Percentiles rank a stretch among this genome's conserved stretches.
phyloP scores from a whole-genome alignment of 2,329 filamentous ascomycete species.

The Zymoseptoria ardabiliae region DNA sequence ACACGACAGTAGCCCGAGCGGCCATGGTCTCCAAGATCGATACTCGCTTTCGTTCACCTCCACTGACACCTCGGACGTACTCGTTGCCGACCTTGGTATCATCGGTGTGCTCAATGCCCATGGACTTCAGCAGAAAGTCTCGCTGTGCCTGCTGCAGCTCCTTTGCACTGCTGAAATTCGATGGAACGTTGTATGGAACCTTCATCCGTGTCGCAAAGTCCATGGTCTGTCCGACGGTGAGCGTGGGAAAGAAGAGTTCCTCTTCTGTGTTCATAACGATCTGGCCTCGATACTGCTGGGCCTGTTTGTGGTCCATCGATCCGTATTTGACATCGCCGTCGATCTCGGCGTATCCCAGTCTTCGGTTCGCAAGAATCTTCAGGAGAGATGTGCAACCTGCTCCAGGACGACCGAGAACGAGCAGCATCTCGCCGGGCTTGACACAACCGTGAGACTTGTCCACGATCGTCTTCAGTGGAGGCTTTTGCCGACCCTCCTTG shows the following conservation, averaged over 20 bases:
- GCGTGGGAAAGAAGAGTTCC: constrained; percentile 46
- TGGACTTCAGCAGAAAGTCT: constrained; percentile 51
- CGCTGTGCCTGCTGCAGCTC: constrained; percentile 43
- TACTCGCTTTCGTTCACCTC: constrained; percentile 62
- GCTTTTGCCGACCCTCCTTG: constrained; percentile 37
- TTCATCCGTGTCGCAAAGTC: constrained; percentile 47
- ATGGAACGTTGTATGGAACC: constrained; percentile 37
- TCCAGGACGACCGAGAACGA: constrained; percentile 23
- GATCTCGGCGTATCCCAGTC: constrained; percentile 36
- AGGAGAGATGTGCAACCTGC: constrained; percentile 59
- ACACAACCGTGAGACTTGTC: constrained; percentile 56
- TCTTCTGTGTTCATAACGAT: constrained; percentile 40
- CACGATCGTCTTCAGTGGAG: constrained; percentile 57
- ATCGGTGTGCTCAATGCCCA: constrained; percentile 52
- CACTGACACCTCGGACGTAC: constrained; percentile 58
- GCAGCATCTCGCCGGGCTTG: constrained; percentile 45
- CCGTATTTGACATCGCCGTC: constrained; percentile 54
- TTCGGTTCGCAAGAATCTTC: constrained; percentile 59
- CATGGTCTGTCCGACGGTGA: constrained; percentile 49
- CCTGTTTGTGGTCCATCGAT: constrained; percentile 34
- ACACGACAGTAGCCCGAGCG: constrained; percentile 52
- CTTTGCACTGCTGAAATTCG: constrained; percentile 29
- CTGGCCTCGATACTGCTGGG: constrained; percentile 38
- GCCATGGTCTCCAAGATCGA: constrained; percentile 60
- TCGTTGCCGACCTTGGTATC: constrained; percentile 63